Conservation (phyloP, 495 filamentous ascomycete species). For the Penicillium daleae region DNA sequence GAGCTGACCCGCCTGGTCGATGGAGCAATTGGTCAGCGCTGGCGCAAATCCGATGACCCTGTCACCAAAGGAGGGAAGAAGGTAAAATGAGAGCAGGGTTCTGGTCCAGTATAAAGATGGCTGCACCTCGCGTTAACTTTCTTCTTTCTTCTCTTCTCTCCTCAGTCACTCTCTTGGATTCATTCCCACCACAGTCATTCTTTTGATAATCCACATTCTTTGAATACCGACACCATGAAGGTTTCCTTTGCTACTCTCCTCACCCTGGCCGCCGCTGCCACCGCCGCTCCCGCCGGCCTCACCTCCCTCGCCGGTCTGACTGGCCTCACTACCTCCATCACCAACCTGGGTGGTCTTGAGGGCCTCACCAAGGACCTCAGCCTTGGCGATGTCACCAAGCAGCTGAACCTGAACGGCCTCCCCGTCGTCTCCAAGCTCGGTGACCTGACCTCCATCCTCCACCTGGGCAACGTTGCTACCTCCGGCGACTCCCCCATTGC, state of each 20-base stretch:
- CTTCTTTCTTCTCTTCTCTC: conserved; percentile 21
- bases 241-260: conserved; percentile 39
- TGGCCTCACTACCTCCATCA: conserved; percentile 19
- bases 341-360: conserved; percentile 19
- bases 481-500: conserved; percentile 17
- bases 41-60: conserved; percentile 1
- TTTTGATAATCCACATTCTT: conserved; percentile 28
- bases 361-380: conserved; percentile 24
- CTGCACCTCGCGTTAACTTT: conserved; percentile 16
- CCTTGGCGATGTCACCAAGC: conserved; percentile 27
- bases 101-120: conserved; percentile 24
- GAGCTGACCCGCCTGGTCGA: conserved; percentile 25
- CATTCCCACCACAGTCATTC: conserved; percentile 40
- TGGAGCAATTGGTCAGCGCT: conserved; percentile 4
- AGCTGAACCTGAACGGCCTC: conserved; percentile 27
- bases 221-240: conserved; percentile 42
- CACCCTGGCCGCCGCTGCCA: conserved; percentile 37
- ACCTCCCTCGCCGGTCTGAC: conserved; percentile 14
- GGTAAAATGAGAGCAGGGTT: background rate
- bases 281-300: conserved; percentile 35
- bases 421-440: conserved; percentile 29
- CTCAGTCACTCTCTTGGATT: conserved; percentile 31
- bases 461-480: conserved; percentile 16
- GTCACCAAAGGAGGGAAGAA: background rate
- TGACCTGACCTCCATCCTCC: conserved; percentile 29